Evolutionary conservation across 805 yeast genomes (phyloP).

Genomic region (Wickerhamomyces sydowiorum): DNA sequence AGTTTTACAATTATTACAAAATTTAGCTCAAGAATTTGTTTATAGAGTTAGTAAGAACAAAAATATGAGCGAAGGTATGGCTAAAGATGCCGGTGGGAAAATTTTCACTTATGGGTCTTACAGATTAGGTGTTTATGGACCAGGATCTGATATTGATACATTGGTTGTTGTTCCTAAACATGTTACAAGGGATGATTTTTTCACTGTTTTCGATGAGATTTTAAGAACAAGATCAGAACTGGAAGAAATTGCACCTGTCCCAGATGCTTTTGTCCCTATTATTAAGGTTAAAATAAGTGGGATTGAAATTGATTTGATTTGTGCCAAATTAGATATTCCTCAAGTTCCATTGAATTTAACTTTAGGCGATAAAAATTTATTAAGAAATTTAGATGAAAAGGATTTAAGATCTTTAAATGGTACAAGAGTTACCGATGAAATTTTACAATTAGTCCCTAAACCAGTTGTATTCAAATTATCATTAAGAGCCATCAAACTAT

Average conservation of each 20-base stretch:
- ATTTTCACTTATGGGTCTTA: slow-evolving; percentile 95
- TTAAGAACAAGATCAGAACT: slow-evolving; percentile 71
- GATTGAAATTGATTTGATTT: slow-evolving; percentile 87
- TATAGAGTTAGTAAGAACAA: slow-evolving; percentile 70
- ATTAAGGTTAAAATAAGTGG: slow-evolving; percentile 86
- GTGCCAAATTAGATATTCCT: slow-evolving; percentile 77
- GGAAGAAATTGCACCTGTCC: slow-evolving; percentile 88
- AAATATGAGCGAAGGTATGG: slow-evolving; percentile 97
- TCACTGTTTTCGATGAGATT: slow-evolving; percentile 68
- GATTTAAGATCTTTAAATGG: slow-evolving; percentile 91
- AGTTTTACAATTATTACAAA: slow-evolving; percentile 66
- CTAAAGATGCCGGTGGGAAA: slow-evolving; percentile 95
- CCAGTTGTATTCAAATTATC: slow-evolving; percentile 92
- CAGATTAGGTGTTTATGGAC: slow-evolving; percentile 93
- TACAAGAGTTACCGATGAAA: slow-evolving; percentile 95
- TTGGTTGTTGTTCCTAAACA: slow-evolving; percentile 96
- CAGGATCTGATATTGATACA: slow-evolving; percentile 97
- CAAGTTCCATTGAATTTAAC: slow-evolving; percentile 74
- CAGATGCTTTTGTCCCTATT: slow-evolving; percentile 97
- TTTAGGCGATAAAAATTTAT: slow-evolving; percentile 75
- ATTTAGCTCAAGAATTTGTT: slow-evolving; percentile 75
- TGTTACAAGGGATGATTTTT: slow-evolving; percentile 85
- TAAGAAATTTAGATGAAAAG: slow-evolving; percentile 84
- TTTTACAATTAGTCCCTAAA: slow-evolving; percentile 82
- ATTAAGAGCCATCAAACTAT: slow-evolving; percentile 83